These are phyloP conservation scores for Lippia alba DNA, from an alignment of 305 asterid species.

Conservation along the genomic window DNA sequence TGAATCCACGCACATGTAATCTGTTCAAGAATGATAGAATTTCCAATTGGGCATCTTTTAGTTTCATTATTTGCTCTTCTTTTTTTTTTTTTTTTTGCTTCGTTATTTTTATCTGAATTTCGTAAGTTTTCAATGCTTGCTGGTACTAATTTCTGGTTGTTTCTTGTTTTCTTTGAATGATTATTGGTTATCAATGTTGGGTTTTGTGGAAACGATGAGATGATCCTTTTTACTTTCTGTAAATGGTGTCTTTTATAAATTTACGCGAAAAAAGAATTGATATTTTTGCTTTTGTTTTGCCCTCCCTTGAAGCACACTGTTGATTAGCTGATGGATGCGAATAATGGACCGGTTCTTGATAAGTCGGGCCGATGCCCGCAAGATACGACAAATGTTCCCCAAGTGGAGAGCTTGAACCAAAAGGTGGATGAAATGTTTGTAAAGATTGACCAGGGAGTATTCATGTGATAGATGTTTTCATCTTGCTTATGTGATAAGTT, in stretches of 20 bases:
- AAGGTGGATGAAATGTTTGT: constrained; percentile 54
- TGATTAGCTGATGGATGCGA: constrained; percentile 57
- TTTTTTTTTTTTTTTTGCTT: neutral
- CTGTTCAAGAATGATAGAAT: neutral
- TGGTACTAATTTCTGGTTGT: neutral
- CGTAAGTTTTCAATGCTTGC: neutral
- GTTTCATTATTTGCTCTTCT: neutral
- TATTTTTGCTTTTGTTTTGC: neutral
- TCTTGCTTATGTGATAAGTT: neutral
- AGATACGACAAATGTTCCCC: constrained; percentile 38
- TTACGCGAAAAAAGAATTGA: neutral
- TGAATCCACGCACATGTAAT: neutral
- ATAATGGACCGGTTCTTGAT: constrained; percentile 43
- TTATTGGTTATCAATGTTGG: neutral
- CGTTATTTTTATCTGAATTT: neutral
- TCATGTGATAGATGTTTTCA: neutral
- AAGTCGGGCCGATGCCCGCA: constrained; percentile 36
- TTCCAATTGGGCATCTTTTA: neutral
- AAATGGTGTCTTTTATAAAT: neutral
- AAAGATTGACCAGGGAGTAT: constrained; percentile 66
- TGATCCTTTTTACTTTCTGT: neutral
- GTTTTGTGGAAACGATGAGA: constrained; percentile 12
- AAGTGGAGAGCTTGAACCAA: constrained; percentile 53
- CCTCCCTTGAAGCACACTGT: constrained; percentile 4
- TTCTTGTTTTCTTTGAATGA: neutral